Base-by-base conservation (phyloP, 129 eudicot genomes). In the Cynara cardunculus region DNA sequence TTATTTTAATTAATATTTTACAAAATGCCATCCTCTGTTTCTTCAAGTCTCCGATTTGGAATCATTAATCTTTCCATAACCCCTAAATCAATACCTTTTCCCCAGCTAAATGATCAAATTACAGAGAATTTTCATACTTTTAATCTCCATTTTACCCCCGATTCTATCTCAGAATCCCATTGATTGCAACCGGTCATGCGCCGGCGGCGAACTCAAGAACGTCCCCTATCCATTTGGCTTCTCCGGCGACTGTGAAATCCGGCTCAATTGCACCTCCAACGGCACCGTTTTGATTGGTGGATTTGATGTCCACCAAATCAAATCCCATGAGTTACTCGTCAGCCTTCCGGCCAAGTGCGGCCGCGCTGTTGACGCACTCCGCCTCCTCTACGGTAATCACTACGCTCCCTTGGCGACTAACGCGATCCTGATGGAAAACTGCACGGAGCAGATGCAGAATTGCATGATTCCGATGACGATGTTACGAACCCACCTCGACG, bases 161-260 rank as follows among this genome's bases (percentile, higher is more conserved):
- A 49, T 61, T 0, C 6, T 8, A 61, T 79, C 81, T 32, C 85
- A 73, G 8, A 30, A 78, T n/a, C 71, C 87, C 32, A 26, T 32
- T 0, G n/a, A 10, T 0, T 91, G 93, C 44, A 34, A 76, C 34
- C 86, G 62, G 31, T 59, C 89, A 81, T 91, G 96, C 49, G 69
- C 86, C 61, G 74, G 61, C 61, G 77, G 90, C 12, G 32, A 39
- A 18, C 12, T 67, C 18, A 44, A 61, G 3, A 49, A 56, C 28
- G 26, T 87, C 37, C 89, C 83, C 0, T 84, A 79, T 81, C 90
- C 94, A 14, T 91, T 91, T 70, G 97, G 97, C 41, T 91, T 91
- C 87, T 86, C 97, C 81, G 24, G 85, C 53, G 83, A 72, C 25
- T 91, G 97, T 79, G 44, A 72, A 46, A 89, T 91, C 89, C 94